Percentiles rank a stretch among this genome's conserved stretches.
These are phyloP conservation scores for Cutaneotrichosporon dermatis DNA, from an alignment of 1,284 basidiomycete species.

Conservation along the genomic window DNA sequence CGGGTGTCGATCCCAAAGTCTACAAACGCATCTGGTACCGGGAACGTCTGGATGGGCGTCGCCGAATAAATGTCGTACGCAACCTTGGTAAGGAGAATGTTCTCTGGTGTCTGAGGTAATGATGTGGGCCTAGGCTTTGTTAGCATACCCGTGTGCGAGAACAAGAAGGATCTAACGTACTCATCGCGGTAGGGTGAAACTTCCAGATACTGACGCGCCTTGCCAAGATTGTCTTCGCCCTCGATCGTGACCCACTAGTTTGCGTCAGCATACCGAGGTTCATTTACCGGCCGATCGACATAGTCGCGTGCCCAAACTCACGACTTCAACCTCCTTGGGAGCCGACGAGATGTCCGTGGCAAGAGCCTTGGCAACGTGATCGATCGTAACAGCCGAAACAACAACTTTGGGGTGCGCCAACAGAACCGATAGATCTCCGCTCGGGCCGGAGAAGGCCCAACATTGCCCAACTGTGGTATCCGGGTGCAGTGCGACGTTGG, in stretches of 20 bases:
- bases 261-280: background rate
- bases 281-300: background rate
- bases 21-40: conserved; percentile 62
- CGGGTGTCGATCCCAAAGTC: conserved; percentile 72
- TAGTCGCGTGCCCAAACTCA: conserved; percentile 23
- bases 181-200: conserved; percentile 1
- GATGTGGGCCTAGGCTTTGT: conserved; percentile 29
- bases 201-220: conserved; percentile 50
- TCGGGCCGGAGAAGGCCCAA: conserved; percentile 79
- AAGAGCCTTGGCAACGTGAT: conserved; percentile 76
- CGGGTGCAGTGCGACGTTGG: conserved; percentile 78
- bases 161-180: background rate
- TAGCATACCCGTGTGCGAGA: background rate
- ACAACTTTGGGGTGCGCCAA: conserved; percentile 63
- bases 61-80: conserved; percentile 68
- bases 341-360: conserved; percentile 74
- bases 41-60: conserved; percentile 79
- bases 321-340: conserved; percentile 70
- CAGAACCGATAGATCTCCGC: conserved; percentile 75
- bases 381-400: conserved; percentile 75
- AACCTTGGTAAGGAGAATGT: conserved; percentile 68
- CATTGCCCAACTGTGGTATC: conserved; percentile 61
- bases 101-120: conserved; percentile 28
- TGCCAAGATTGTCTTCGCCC: conserved; percentile 63
- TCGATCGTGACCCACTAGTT: conserved; percentile 74